phyloP scores from a whole-genome alignment of 352 stramenopile species.

The Chrysophaeum taylorii region DNA sequence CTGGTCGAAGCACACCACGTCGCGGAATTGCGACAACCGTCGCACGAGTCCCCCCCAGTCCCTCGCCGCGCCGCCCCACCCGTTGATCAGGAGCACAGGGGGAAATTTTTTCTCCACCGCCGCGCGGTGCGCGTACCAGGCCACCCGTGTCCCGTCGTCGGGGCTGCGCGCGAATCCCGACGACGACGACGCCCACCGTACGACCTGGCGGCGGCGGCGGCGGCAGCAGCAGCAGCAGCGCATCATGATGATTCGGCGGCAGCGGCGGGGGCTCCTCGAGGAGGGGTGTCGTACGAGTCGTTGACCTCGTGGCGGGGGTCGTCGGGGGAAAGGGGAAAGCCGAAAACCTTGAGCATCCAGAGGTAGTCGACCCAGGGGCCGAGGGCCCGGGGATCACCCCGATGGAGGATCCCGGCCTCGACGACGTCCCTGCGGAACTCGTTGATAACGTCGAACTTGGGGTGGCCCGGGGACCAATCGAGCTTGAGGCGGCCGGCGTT shows the following conservation, averaged over 20 bases:
- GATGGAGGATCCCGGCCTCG: background rate
- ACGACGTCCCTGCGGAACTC: background rate
- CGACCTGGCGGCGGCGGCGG: no score
- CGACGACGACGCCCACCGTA: no score
- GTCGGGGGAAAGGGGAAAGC: background rate
- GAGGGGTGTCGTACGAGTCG: no score
- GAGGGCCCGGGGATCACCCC: background rate
- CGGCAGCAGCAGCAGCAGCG: no score
- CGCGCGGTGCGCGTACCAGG: no score
- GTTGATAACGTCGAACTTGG: background rate
- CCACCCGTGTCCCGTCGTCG: no score
- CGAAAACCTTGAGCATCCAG: background rate
- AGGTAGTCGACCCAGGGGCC: background rate
- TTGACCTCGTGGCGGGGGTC: no score
- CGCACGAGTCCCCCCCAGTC: background rate
- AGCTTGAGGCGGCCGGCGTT: background rate
- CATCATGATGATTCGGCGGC: no score
- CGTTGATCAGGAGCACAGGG: background rate
- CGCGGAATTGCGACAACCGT: background rate
- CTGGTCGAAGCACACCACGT: constrained; percentile 1
- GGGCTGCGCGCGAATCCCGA: no score
- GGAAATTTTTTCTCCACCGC: no score
- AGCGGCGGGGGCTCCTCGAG: no score
- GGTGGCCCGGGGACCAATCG: background rate
- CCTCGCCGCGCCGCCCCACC: background rate